Base-by-base conservation (phyloP, 148 eudicot species). In the Diospyros kaki region DNA sequence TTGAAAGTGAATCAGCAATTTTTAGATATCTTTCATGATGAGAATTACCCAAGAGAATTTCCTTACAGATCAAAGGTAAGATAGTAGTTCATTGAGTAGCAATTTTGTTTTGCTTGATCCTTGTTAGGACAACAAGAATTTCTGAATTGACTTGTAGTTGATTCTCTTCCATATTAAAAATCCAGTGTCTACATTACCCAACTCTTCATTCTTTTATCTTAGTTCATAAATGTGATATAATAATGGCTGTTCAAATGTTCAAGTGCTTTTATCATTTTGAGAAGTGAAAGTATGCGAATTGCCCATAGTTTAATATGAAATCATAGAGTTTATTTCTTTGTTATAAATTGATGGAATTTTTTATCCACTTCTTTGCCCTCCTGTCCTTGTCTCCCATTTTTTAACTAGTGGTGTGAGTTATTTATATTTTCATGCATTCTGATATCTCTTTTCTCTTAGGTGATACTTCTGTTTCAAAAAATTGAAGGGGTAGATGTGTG, bases 401-500 rank as follows among this genome's bases (percentile, higher is more conserved):
- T 66, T 38, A 66, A 66, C 69, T 66, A 66, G 12, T 13, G 53
- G 10, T 45, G 69, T 44, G 43, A 15, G 45, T 69, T 69, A 41
- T 69, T 53, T 12, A 70, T 14, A 54, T 70, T 70, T 13, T 53
- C 46, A 55, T 15, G 58, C 64, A 14, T 71, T 71, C 65, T 71
- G 28, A 71, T 11, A 41, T 80, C 53, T 74, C 60, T 50, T 52
- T 77, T 83, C 78, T 62, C 73, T 52, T 82, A 94, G 98, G 94
- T 91, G 77, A 81, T 94, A 67, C 88, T 91, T 65, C 74, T 94
- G 82, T 94, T 94, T 78, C 98, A 94, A 82, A 91, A 84, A 81
- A 83, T 90, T 80, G 89, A 84, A 73, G 98, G 97, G 42, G 95
- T 91, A 58, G 97, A 94, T 83, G 88, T 93, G 43, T 94, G 98